These are phyloP conservation scores for Ophiosphaerella herpotricha DNA, from an alignment of 2,329 filamentous ascomycete genomes.

Conservation along the genomic window DNA sequence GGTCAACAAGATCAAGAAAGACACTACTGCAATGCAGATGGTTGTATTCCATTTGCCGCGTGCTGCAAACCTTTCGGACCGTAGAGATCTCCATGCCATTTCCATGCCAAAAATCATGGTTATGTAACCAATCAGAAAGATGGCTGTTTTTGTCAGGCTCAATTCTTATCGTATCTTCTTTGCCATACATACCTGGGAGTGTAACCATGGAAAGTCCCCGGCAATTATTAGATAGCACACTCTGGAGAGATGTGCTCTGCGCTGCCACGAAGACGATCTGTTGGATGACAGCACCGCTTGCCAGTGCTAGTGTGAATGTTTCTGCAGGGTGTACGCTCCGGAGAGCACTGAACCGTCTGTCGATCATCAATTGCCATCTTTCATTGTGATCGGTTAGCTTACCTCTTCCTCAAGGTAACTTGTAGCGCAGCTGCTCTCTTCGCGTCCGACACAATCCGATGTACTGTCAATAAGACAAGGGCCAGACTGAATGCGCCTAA, in stretches of 20 bases:
- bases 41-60: slow-evolving; percentile 64
- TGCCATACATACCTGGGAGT: slow-evolving; percentile 41
- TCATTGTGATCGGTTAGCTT: slow-evolving; percentile 6
- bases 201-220: slow-evolving; percentile 43
- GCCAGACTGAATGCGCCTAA: slow-evolving; percentile 46
- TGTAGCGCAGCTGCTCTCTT: slow-evolving; percentile 41
- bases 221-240: slow-evolving; percentile 44
- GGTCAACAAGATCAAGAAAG: slow-evolving; percentile 58
- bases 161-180: neutral
- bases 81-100: slow-evolving; percentile 61
- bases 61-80: slow-evolving; percentile 60
- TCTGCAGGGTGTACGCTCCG: slow-evolving; percentile 47
- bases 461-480: slow-evolving; percentile 41
- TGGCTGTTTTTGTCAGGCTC: slow-evolving; percentile 52
- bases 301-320: slow-evolving; percentile 47
- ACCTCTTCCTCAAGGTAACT: slow-evolving; percentile 40
- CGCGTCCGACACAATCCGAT: slow-evolving; percentile 46
- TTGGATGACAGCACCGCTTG: slow-evolving; percentile 43
- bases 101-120: slow-evolving; percentile 70
- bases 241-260: slow-evolving; percentile 45
- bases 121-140: slow-evolving; percentile 69
- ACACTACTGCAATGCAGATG: slow-evolving; percentile 60
- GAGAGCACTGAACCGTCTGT: slow-evolving; percentile 43
- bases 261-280: slow-evolving; percentile 46
- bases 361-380: slow-evolving; percentile 14